Evolutionary conservation across 2,329 filamentous ascomycete species (phyloP).

Genomic region (Ophioceras dolichostomum): DNA sequence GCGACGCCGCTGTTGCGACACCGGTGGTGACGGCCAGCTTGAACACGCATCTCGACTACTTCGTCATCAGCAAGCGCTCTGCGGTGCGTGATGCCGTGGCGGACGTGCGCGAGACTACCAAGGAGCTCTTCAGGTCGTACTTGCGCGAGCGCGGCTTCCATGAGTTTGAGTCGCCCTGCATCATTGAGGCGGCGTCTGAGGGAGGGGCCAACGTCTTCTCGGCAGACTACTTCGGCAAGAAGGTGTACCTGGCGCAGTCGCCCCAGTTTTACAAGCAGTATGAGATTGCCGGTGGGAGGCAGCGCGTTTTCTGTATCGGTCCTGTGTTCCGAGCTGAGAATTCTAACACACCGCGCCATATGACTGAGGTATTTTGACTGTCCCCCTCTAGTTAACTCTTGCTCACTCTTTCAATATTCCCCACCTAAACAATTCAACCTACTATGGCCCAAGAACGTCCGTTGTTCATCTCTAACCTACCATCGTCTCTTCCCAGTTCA

Average conservation of each 20-base stretch:
- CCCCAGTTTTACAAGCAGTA: constrained; percentile 85
- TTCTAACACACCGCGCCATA: constrained; percentile 71
- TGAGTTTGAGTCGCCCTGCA: constrained; percentile 78
- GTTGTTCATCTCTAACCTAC: too few relatives aligned
- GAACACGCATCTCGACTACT: constrained; percentile 79
- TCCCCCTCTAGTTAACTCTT: constrained; percentile 1
- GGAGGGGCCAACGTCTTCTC: constrained; percentile 88
- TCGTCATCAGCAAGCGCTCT: constrained; percentile 82
- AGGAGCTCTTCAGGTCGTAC: constrained; percentile 38
- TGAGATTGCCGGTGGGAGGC: constrained; percentile 66
- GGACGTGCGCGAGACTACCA: constrained; percentile 25
- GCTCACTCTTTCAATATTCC: too few relatives aligned
- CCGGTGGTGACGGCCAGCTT: constrained; percentile 63
- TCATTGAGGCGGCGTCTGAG: constrained; percentile 84
- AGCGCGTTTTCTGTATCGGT: constrained; percentile 67
- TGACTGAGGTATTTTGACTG: constrained; percentile 50
- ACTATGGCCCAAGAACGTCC: too few relatives aligned
- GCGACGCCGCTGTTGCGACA: constrained; percentile 17
- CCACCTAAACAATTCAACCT: constrained; percentile 5
- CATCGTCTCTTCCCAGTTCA: constrained; percentile 40
- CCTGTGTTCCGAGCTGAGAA: constrained; percentile 82
- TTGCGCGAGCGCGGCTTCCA: constrained; percentile 64
- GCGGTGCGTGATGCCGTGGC: constrained; percentile 67
- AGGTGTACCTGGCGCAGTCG: constrained; percentile 68
- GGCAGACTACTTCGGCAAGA: constrained; percentile 77